Evolutionary conservation across 768 basidiomycete species (phyloP).

Genomic region (Leucogyrophana mollusca): DNA sequence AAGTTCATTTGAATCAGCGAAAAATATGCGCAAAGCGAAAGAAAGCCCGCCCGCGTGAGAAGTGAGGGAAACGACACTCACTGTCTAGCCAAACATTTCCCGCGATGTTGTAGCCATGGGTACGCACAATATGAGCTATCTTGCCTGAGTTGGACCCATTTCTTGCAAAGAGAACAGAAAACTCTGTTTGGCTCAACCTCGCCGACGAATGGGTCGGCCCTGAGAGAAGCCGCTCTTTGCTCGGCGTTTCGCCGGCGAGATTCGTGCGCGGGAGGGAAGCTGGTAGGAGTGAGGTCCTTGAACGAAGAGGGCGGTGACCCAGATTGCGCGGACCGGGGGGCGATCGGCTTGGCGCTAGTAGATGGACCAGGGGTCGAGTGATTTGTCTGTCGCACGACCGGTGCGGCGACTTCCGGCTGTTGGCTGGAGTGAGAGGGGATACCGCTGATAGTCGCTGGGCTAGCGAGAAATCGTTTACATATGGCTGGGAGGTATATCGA

Average conservation of each 20-base stretch:
- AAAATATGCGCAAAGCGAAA: conserved; percentile 4
- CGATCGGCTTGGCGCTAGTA: conserved; percentile 4
- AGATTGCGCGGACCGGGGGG: conserved; percentile 15
- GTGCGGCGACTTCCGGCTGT: conserved; percentile 25
- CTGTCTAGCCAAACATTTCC: conserved; percentile 73
- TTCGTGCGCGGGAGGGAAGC: conserved; percentile 58
- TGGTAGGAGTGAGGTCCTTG: conserved; percentile 58
- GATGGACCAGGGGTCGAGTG: neutral
- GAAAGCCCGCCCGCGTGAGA: conserved; percentile 11
- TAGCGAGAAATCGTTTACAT: conserved; percentile 1
- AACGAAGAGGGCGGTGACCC: conserved; percentile 39
- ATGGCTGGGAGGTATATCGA: no score
- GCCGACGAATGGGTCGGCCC: conserved; percentile 61
- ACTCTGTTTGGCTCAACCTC: conserved; percentile 74
- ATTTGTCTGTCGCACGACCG: conserved; percentile 7
- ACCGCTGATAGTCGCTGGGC: conserved; percentile 13
- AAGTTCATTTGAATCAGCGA: conserved; percentile 2
- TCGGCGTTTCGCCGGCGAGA: conserved; percentile 76
- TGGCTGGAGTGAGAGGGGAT: conserved; percentile 33
- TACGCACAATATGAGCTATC: conserved; percentile 80
- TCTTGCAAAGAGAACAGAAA: conserved; percentile 71
- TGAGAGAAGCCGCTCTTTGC: conserved; percentile 70
- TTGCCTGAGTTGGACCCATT: conserved; percentile 82
- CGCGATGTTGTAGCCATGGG: conserved; percentile 78
- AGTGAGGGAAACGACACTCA: conserved; percentile 35